phyloP scores from a whole-genome alignment of 2,329 filamentous ascomycete species.

The Cadophora sp. region DNA sequence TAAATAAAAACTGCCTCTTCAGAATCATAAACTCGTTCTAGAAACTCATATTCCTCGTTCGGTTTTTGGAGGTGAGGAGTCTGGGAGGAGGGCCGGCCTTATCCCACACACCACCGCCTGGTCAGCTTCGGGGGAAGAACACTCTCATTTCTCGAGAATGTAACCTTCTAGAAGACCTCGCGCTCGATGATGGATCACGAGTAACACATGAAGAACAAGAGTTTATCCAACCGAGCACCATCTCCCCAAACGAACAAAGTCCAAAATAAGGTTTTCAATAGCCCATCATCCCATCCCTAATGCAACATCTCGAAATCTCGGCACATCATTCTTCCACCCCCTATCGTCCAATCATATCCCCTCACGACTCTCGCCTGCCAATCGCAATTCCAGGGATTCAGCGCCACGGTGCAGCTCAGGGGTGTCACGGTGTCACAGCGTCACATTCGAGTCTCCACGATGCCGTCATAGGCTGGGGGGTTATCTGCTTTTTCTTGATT shows the following conservation, averaged over 20 bases:
- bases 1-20: too few relatives aligned
- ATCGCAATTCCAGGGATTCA: not conserved
- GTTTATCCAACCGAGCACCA: too few relatives aligned
- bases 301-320: not conserved
- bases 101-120: too few relatives aligned
- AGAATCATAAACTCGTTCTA: too few relatives aligned
- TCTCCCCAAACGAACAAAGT: not conserved
- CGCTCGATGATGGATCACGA: too few relatives aligned
- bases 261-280: not conserved
- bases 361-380: not conserved
- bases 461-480: conserved; percentile 14
- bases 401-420: conserved; percentile 1
- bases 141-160: too few relatives aligned
- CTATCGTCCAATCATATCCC: not conserved
- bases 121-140: too few relatives aligned
- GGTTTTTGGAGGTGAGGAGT: too few relatives aligned
- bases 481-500: not conserved
- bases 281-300: not conserved
- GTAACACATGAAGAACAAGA: too few relatives aligned
- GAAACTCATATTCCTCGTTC: too few relatives aligned
- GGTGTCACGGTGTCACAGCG: conserved; percentile 2
- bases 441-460: conserved; percentile 9
- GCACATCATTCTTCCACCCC: not conserved
- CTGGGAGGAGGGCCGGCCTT: too few relatives aligned
- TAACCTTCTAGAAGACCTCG: too few relatives aligned